Evolutionary conservation across 2,329 filamentous ascomycete genomes (phyloP).

Genomic region (Ophiostoma novo-ulmi): DNA sequence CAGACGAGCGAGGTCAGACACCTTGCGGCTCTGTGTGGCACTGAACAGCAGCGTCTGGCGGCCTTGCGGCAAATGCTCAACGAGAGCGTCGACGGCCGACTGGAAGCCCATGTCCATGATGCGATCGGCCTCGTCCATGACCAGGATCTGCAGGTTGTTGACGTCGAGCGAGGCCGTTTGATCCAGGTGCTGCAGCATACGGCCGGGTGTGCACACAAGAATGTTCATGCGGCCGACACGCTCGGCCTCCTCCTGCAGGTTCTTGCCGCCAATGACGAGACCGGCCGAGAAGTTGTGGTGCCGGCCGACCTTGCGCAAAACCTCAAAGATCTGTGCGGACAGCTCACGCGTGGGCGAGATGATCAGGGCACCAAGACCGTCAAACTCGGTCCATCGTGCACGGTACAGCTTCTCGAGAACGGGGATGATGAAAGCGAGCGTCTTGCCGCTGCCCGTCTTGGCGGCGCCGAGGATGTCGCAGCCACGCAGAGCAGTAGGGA

Average conservation of each 20-base stretch:
- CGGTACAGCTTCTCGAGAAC: slow-evolving; percentile 90
- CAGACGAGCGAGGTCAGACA: slow-evolving; percentile 84
- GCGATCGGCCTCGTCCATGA: slow-evolving; percentile 91
- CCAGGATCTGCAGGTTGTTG: slow-evolving; percentile 84
- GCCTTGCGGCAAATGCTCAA: slow-evolving; percentile 80
- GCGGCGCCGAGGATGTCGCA: slow-evolving; percentile 87
- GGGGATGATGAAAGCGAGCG: slow-evolving; percentile 84
- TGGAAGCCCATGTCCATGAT: slow-evolving; percentile 99
- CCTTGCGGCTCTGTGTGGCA: slow-evolving; percentile 90
- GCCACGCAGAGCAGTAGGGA: slow-evolving; percentile 80
- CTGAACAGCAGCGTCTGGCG: slow-evolving; percentile 93
- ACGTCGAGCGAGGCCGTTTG: slow-evolving; percentile 88
- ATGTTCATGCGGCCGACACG: slow-evolving; percentile 92
- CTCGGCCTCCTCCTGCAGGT: slow-evolving; percentile 77
- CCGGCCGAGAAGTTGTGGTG: slow-evolving; percentile 90
- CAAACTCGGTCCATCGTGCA: slow-evolving; percentile 80
- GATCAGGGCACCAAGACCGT: slow-evolving; percentile 87
- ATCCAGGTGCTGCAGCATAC: slow-evolving; percentile 92
- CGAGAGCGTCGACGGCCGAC: slow-evolving; percentile 79
- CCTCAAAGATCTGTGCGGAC: slow-evolving; percentile 94
- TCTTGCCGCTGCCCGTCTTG: slow-evolving; percentile 95
- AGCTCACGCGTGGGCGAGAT: slow-evolving; percentile 92
- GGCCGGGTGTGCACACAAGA: slow-evolving; percentile 86
- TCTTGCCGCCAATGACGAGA: slow-evolving; percentile 89
- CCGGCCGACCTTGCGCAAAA: slow-evolving; percentile 81